Evolutionary conservation across 2,329 filamentous ascomycete species (phyloP).

Genomic region (Furcasterigmium furcatum): DNA sequence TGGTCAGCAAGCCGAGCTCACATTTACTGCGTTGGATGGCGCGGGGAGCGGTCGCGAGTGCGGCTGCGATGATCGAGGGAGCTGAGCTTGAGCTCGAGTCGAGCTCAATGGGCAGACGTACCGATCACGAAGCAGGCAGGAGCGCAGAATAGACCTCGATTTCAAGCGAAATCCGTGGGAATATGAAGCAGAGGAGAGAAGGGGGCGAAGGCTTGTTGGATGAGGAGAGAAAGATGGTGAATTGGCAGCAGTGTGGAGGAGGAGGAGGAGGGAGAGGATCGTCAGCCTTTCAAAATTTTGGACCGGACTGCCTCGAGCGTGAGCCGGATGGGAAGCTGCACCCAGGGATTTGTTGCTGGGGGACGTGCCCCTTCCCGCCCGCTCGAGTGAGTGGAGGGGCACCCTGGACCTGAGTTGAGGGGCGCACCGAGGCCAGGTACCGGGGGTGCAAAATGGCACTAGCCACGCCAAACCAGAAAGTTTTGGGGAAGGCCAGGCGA

Average conservation of each 20-base stretch:
- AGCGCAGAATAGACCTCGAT: not conserved
- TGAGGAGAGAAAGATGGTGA: conserved; percentile 8
- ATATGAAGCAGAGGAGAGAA: not conserved
- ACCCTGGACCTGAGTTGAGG: not conserved
- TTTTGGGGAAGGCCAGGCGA: not conserved
- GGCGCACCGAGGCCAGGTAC: not conserved
- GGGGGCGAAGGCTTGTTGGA: conserved; percentile 4
- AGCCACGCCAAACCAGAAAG: conserved; percentile 1
- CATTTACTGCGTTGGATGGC: too few species aligned
- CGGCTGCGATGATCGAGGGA: not conserved
- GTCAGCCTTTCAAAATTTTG: conserved; percentile 18
- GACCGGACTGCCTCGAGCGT: conserved; percentile 11
- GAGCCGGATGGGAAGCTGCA: not conserved
- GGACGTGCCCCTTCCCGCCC: not conserved
- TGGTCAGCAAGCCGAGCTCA: not conserved
- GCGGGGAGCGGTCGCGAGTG: too few species aligned
- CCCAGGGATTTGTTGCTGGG: conserved; percentile 13
- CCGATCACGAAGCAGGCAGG: not conserved
- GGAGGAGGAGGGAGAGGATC: conserved; percentile 14
- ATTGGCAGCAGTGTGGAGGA: conserved; percentile 11
- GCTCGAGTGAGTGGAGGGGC: not conserved
- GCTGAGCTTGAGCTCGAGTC: not conserved
- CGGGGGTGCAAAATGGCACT: not conserved
- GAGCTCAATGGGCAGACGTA: not conserved
- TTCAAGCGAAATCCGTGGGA: not conserved